Conservation (phyloP, 352 stramenopile genomes). For the Phytophthora sp. region DNA sequence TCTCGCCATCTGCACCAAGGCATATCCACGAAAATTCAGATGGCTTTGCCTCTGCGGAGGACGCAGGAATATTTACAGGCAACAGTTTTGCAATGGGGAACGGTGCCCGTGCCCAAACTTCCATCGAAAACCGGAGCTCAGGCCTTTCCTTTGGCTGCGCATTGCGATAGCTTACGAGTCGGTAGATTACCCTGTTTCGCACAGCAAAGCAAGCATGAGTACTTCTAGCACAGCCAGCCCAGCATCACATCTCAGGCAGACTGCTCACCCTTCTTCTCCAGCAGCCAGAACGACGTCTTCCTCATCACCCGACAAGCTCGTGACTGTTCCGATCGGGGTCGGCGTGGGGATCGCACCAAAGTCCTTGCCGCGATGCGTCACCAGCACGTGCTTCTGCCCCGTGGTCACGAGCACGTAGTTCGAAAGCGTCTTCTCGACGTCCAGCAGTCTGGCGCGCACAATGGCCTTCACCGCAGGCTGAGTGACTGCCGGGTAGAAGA, state of each 20-base stretch:
- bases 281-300: constrained; percentile 49
- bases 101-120: constrained; percentile 41
- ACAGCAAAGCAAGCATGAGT: constrained; percentile 1
- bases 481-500: constrained; percentile 36
- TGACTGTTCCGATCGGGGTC: constrained; percentile 39
- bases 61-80: constrained; percentile 8
- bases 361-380: constrained; percentile 45
- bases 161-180: constrained; percentile 36
- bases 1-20: constrained; percentile 42
- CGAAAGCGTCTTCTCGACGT: constrained; percentile 59
- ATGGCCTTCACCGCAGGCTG: constrained; percentile 45
- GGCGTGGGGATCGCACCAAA: constrained; percentile 35
- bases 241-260: background rate
- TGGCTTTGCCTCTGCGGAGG: constrained; percentile 1
- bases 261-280: constrained; percentile 54
- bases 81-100: constrained; percentile 55
- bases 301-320: constrained; percentile 19
- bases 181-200: constrained; percentile 47
- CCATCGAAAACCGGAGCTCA: constrained; percentile 38
- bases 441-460: constrained; percentile 37
- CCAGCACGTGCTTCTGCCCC: constrained; percentile 49
- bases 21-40: constrained; percentile 40
- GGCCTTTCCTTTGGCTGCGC: constrained; percentile 24
- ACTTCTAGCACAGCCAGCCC: background rate
- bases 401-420: constrained; percentile 56